These are phyloP conservation scores for Microstroma glucosiphilum DNA, from an alignment of 1,284 basidiomycete genomes.

Conservation along the genomic window DNA sequence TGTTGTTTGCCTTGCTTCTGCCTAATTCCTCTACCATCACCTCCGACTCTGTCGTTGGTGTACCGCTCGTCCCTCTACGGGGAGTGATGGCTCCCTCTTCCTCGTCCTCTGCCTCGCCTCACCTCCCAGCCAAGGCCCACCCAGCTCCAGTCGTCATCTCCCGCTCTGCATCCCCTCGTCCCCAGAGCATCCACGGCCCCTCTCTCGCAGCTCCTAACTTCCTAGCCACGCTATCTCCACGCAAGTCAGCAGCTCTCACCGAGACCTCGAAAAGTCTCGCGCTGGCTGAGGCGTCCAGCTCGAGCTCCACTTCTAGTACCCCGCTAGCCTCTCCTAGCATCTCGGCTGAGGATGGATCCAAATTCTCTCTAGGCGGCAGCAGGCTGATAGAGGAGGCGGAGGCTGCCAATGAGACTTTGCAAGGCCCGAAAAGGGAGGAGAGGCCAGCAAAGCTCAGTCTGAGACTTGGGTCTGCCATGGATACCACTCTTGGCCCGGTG, in stretches of 20 bases:
- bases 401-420: background rate
- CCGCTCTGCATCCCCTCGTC: background rate
- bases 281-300: background rate
- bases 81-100: too few species aligned
- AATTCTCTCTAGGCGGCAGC: background rate
- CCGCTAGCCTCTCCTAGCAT: background rate
- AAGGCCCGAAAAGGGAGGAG: background rate
- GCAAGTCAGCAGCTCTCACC: background rate
- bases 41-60: too few species aligned
- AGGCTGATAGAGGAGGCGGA: background rate
- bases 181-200: too few species aligned
- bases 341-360: background rate
- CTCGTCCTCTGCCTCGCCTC: too few species aligned
- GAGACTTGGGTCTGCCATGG: background rate
- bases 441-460: background rate
- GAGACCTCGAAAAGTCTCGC: background rate
- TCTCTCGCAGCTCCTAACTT: background rate
- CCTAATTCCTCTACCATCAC: too few species aligned
- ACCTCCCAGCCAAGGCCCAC: too few species aligned
- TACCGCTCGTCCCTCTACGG: too few species aligned
- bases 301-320: background rate
- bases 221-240: conserved; percentile 3
- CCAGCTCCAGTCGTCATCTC: background rate
- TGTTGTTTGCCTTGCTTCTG: too few species aligned
- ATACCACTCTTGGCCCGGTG: background rate